Evolutionary conservation across 1,139 yeast genomes (phyloP), one percentile per base, ranked within the genome.

Genomic region (Spencermartinsiella ligniputridi): DNA sequence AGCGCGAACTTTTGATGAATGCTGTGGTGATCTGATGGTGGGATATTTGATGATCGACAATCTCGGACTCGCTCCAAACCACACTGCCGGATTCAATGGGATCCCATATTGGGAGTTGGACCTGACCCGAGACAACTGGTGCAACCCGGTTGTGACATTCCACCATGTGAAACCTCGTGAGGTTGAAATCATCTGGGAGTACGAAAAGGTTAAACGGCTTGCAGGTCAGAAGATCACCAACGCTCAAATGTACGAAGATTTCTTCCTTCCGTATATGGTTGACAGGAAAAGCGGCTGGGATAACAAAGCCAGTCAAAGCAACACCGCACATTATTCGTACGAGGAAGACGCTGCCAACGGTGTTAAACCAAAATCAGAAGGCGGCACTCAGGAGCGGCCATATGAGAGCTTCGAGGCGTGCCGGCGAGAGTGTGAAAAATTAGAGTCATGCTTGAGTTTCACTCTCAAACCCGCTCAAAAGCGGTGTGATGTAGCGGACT

Each of bases 1-100:
- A 29, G 44, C 52, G 15, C 43, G 47, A 13, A 54, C 66, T 1
- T 49, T 54, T 22, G 39, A 46, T n/a, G 58, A 53, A 30, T 62
- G 66, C 48, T 62, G 68, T 44, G 71, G 71, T 2, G 71, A 67
- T 49, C 56, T 52, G 39, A 57, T 67, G 60, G 59, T 67, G 1
- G 67, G 32, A n/a, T 27, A 27, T 27, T 15, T 27, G 32, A 27
- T 27, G 32, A n/a, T 27, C 4, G 32, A 27, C 15, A 15, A 4
- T 6, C n/a, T 27, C 6, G 32, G 15, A 9, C 8, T 27, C 32
- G 8, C 32, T 4, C 15, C 32, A 9, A 27, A 27, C 32, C 32
- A 27, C 32, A 9, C 32, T 8, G 32, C 8, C 8, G 39, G 48
- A 19, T 63, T 65, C 47, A 68, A 62, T 37, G 70, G 70, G 4